A percentile compares a stretch with the other conserved stretches of the same genome.
These are phyloP conservation scores for Phellinidium pouzarii DNA, from an alignment of 1,284 basidiomycete genomes.

Conservation along the genomic window DNA sequence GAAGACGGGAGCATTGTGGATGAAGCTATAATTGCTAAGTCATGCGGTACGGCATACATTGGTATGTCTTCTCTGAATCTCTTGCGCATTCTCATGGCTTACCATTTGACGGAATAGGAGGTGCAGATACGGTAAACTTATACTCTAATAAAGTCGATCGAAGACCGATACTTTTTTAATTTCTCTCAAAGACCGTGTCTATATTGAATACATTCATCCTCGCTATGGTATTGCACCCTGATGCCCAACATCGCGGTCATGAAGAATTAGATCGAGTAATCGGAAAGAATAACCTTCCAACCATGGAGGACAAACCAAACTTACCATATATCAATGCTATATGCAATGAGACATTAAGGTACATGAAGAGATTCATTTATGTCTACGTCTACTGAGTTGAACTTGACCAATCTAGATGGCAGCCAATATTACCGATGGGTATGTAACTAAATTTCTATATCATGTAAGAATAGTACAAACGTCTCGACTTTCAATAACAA, in stretches of 20 bases:
- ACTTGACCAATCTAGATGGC: slow-evolving; percentile 16
- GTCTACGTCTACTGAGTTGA: background rate
- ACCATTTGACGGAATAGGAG: background rate
- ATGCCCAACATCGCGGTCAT: slow-evolving; percentile 16
- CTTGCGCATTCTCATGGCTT: background rate
- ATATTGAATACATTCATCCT: slow-evolving; percentile 17
- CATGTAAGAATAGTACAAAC: background rate
- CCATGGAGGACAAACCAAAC: slow-evolving; percentile 20
- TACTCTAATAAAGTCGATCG: background rate
- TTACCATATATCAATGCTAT: slow-evolving; percentile 23
- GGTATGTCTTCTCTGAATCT: slow-evolving; percentile 5
- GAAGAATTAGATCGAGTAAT: slow-evolving; percentile 21
- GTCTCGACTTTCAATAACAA: background rate
- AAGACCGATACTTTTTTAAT: background rate
- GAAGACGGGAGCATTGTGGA: slow-evolving; percentile 5
- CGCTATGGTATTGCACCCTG: slow-evolving; percentile 19
- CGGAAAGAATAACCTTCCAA: slow-evolving; percentile 20
- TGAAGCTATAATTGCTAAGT: slow-evolving; percentile 2
- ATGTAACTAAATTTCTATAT: background rate
- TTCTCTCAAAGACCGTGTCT: slow-evolving; percentile 10
- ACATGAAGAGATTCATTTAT: background rate
- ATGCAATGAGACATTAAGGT: slow-evolving; percentile 18
- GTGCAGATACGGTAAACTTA: background rate
- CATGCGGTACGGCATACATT: background rate
- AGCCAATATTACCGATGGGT: slow-evolving; percentile 14